Percentiles rank a stretch among this genome's conserved stretches.
Evolutionary conservation across 768 basidiomycete species (phyloP).

Genomic region (Omphalotus guepiniiformis): DNA sequence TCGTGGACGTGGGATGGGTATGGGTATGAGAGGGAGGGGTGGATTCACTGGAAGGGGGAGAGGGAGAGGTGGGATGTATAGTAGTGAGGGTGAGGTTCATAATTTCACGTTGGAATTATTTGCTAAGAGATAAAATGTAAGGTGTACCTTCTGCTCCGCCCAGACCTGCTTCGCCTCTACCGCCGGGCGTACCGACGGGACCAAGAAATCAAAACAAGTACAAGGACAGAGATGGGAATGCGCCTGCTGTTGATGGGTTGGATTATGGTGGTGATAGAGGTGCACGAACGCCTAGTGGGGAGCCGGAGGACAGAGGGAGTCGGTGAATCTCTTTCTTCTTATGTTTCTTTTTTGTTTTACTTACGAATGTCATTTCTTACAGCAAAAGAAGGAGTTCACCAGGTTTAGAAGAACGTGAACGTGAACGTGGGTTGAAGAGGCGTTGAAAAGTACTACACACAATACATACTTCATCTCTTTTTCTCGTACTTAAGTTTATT

Average conservation of each 20-base stretch:
- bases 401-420: slow-evolving; percentile 40
- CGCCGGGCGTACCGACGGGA: slow-evolving; percentile 83
- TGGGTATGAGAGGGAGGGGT: slow-evolving; percentile 35
- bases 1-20: slow-evolving; percentile 31
- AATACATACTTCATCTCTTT: background rate
- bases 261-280: slow-evolving; percentile 63
- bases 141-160: slow-evolving; percentile 47
- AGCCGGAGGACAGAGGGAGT: slow-evolving; percentile 63
- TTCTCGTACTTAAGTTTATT: slow-evolving; percentile 1
- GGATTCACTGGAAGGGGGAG: slow-evolving; percentile 37
- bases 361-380: slow-evolving; percentile 7
- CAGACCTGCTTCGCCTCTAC: slow-evolving; percentile 79
- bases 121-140: background rate
- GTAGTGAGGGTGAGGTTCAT: slow-evolving; percentile 26
- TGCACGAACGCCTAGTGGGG: slow-evolving; percentile 53
- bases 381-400: slow-evolving; percentile 77
- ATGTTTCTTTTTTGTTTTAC: slow-evolving; percentile 1
- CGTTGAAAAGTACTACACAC: slow-evolving; percentile 41
- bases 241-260: slow-evolving; percentile 82
- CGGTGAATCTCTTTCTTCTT: slow-evolving; percentile 35
- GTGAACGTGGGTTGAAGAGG: slow-evolving; percentile 66
- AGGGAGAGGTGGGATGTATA: slow-evolving; percentile 35
- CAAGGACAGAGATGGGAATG: slow-evolving; percentile 83
- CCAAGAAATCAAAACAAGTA: slow-evolving; percentile 88
- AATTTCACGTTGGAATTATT: slow-evolving; percentile 9